Percentiles rank a stretch among this genome's conserved stretches.
These are phyloP conservation scores for Podospora didyma DNA, from an alignment of 495 filamentous ascomycete genomes.

Conservation along the genomic window DNA sequence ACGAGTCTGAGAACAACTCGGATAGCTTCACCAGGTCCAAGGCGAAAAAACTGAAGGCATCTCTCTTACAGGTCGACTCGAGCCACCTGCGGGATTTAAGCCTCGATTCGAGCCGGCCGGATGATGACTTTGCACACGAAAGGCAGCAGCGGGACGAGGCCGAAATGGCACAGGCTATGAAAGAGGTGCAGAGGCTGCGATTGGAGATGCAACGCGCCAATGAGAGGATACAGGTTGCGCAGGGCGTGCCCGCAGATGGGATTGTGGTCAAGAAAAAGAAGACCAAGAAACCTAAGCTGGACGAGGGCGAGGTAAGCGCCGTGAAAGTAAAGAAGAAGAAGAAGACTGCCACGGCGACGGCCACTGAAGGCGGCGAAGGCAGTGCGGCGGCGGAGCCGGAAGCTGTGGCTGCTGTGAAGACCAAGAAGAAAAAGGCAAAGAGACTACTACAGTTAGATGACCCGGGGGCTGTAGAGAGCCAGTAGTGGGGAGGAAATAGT, in stretches of 20 bases:
- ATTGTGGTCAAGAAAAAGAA: constrained; percentile 76
- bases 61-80: constrained; percentile 78
- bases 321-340: constrained; percentile 44
- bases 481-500: too few relatives aligned
- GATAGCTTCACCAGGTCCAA: constrained; percentile 31
- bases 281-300: constrained; percentile 35
- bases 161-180: constrained; percentile 80
- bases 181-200: constrained; percentile 77
- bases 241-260: constrained; percentile 67
- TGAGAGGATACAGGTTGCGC: constrained; percentile 69
- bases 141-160: constrained; percentile 55
- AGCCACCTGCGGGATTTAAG: constrained; percentile 67
- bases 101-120: constrained; percentile 44
- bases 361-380: background rate
- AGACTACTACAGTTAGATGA: constrained; percentile 24
- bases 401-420: constrained; percentile 33
- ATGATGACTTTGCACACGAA: constrained; percentile 42
- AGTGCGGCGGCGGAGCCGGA: constrained; percentile 1
- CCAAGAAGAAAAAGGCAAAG: constrained; percentile 50
- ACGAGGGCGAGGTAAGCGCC: constrained; percentile 19
- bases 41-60: constrained; percentile 40
- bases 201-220: constrained; percentile 89
- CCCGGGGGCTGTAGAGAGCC: background rate
- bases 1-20: constrained; percentile 44
- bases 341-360: constrained; percentile 38